Conservation (phyloP, 208 protist species). For the Trypanosoma lewisi region DNA sequence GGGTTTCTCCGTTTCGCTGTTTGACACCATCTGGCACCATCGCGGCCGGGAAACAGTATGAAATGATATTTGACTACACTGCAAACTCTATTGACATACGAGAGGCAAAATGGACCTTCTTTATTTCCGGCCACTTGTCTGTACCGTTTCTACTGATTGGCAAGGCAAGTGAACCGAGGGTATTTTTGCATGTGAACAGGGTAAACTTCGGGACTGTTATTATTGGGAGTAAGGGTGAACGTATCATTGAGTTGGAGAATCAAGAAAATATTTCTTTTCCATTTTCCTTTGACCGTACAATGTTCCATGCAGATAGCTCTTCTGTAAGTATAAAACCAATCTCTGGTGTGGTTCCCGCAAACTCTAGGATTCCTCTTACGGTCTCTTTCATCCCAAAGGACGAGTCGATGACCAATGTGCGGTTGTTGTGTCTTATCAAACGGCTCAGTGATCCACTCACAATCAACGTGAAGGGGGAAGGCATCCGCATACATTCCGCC, state of each 20-base stretch:
- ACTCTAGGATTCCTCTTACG: conserved; percentile 64
- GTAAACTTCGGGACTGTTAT: conserved; percentile 92
- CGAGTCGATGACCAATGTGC: conserved; percentile 93
- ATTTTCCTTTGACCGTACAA: conserved; percentile 89
- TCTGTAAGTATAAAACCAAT: conserved; percentile 81
- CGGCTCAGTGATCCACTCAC: conserved; percentile 89
- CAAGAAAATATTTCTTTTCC: conserved; percentile 90
- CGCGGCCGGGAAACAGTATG: conserved; percentile 85
- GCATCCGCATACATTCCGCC: conserved; percentile 88
- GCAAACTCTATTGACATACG: conserved; percentile 76
- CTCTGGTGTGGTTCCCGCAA: conserved; percentile 74
- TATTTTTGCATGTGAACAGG: conserved; percentile 87
- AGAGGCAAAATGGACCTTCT: conserved; percentile 92
- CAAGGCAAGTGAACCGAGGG: conserved; percentile 89
- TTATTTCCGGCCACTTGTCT: conserved; percentile 74
- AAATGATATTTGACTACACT: conserved; percentile 95
- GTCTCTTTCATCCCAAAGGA: conserved; percentile 87
- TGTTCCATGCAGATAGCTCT: conserved; percentile 34
- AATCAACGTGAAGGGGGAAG: conserved; percentile 97
- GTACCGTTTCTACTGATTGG: conserved; percentile 95
- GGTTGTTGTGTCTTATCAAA: conserved; percentile 89
- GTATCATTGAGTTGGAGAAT: conserved; percentile 91
- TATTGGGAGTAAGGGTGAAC: conserved; percentile 69
- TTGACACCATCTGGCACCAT: conserved; percentile 79
- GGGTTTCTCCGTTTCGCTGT: conserved; percentile 87